Conservation (phyloP, 1,284 basidiomycete species). For the Golubevia sp. region DNA sequence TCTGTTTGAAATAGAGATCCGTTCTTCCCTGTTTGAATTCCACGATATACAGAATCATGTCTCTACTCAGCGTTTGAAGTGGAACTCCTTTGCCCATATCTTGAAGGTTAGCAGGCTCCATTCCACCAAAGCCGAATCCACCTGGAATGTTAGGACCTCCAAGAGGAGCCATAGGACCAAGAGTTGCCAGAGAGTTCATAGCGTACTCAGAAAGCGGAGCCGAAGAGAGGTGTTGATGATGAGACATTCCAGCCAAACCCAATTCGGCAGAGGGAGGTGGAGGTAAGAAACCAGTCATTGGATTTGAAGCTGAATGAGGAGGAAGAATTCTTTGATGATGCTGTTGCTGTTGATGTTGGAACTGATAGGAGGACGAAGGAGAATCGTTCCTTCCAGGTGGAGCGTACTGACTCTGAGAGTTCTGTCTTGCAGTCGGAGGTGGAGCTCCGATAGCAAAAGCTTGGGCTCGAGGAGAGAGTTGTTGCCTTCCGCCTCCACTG, state of each 20-base stretch:
- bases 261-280: background rate
- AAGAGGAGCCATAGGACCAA: no score
- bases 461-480: no score
- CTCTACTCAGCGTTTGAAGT: constrained; percentile 76
- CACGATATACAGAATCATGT: constrained; percentile 90
- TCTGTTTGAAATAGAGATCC: constrained; percentile 83
- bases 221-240: background rate
- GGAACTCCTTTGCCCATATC: constrained; percentile 90
- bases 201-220: background rate
- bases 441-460: no score
- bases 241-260: background rate
- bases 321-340: background rate
- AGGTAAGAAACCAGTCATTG: background rate
- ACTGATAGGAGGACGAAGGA: background rate
- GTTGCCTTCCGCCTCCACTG: no score
- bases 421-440: no score
- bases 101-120: no score
- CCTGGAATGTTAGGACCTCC: no score
- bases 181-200: background rate
- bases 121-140: no score
- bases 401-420: no score
- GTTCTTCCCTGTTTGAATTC: constrained; percentile 96
- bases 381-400: no score
- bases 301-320: background rate
- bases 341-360: background rate